phyloP scores from a whole-genome alignment of 805 yeast genomes.

The Ogataea trehalophila region DNA sequence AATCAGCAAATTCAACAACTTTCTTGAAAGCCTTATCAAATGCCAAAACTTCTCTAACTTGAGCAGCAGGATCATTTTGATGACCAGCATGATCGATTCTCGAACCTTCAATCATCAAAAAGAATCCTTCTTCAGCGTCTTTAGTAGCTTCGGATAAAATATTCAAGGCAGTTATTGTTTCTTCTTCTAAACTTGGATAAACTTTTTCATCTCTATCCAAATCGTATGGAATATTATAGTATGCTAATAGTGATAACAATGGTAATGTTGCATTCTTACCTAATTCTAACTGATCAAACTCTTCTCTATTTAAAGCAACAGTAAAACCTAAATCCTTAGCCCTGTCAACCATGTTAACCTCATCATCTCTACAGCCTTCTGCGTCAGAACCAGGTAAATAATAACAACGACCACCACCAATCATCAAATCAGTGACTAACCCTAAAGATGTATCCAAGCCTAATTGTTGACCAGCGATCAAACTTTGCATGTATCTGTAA shows the following conservation, averaged over 20 bases:
- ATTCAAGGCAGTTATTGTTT: conserved; percentile 67
- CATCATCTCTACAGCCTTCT: conserved; percentile 71
- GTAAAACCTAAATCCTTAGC: conserved; percentile 60
- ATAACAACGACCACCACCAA: conserved; percentile 91
- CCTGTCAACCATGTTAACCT: conserved; percentile 59
- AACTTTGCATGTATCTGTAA: conserved; percentile 70
- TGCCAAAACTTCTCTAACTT: conserved; percentile 85
- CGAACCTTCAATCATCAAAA: conserved; percentile 84
- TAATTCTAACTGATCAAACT: conserved; percentile 49
- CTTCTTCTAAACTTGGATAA: conserved; percentile 77
- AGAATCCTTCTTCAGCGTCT: conserved; percentile 78
- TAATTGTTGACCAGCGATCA: conserved; percentile 82
- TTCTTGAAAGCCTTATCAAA: conserved; percentile 78
- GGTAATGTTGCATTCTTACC: conserved; percentile 73
- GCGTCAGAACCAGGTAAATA: conserved; percentile 49
- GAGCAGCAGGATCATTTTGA: conserved; percentile 90
- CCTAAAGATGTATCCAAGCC: conserved; percentile 76
- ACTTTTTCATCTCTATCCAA: conserved; percentile 59
- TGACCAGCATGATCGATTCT: conserved; percentile 96
- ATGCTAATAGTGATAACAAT: conserved; percentile 69
- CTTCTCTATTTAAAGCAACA: conserved; percentile 53
- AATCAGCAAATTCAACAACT: conserved; percentile 64
- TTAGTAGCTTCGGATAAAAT: conserved; percentile 63
- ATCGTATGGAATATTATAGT: conserved; percentile 78
- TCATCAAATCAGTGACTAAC: conserved; percentile 70